Conservation (phyloP, 495 filamentous ascomycete genomes). For the Trichocladium uniseriatum region DNA sequence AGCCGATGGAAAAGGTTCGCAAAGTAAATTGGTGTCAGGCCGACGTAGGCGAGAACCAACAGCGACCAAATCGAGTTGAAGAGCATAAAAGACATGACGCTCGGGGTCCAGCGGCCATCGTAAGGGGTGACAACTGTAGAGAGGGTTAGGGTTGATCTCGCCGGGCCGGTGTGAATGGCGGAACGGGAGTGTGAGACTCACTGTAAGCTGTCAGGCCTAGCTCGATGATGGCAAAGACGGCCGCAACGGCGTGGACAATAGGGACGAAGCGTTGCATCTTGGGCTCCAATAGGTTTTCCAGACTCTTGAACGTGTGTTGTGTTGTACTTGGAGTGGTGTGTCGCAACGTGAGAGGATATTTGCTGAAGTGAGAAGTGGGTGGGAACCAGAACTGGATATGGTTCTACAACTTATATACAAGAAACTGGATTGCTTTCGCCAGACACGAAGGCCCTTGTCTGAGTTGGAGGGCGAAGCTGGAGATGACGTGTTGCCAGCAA, state of each 20-base stretch:
- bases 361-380: neutral
- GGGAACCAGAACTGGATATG: no score
- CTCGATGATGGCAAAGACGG: slow-evolving; percentile 58
- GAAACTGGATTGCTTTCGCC: neutral
- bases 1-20: slow-evolving; percentile 49
- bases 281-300: no score
- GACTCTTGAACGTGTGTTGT: no score
- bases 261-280: slow-evolving; percentile 39
- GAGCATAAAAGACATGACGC: slow-evolving; percentile 58
- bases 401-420: neutral
- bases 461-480: neutral
- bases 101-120: slow-evolving; percentile 29
- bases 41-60: slow-evolving; percentile 57
- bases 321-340: no score
- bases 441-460: neutral
- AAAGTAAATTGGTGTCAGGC: slow-evolving; percentile 51
- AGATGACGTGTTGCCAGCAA: slow-evolving; percentile 8
- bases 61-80: slow-evolving; percentile 66
- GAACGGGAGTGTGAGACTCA: slow-evolving; percentile 29
- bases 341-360: no score
- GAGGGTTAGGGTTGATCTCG: slow-evolving; percentile 6
- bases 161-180: neutral
- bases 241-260: slow-evolving; percentile 54
- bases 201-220: slow-evolving; percentile 64
- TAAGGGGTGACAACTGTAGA: slow-evolving; percentile 27